A percentile compares a stretch with the other conserved stretches of the same genome.
Evolutionary conservation across 345 rosid genomes (phyloP).

Genomic region (Salix arbutifolia): DNA sequence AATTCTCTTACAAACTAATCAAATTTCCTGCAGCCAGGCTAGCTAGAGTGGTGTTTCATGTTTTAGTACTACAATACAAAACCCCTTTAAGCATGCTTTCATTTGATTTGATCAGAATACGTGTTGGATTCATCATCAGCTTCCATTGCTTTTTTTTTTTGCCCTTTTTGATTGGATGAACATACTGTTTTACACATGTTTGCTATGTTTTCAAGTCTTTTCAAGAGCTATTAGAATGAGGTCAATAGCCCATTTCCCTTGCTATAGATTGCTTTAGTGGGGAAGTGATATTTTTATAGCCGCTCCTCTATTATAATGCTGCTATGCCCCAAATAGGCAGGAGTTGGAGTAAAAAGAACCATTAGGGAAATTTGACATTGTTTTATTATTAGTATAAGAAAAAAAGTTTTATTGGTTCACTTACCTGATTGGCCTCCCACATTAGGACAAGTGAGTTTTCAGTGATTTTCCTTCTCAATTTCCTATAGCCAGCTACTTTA

Average conservation of each 20-base stretch:
- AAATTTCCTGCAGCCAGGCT: not conserved
- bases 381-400: not conserved
- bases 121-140: conserved; percentile 51
- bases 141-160: conserved; percentile 31
- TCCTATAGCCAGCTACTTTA: not conserved
- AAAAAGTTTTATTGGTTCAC: not conserved
- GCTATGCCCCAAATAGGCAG: not conserved
- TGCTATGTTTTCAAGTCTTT: conserved; percentile 17
- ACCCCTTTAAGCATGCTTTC: not conserved
- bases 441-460: not conserved
- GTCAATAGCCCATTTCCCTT: not conserved
- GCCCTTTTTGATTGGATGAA: conserved; percentile 17
- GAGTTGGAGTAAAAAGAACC: not conserved
- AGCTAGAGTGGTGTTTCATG: not conserved
- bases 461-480: not conserved
- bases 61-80: not conserved
- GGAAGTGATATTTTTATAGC: not conserved
- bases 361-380: not conserved
- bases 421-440: not conserved
- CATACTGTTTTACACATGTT: conserved; percentile 3
- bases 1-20: not conserved
- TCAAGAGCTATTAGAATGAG: not conserved
- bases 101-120: conserved; percentile 25
- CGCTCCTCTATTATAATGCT: not conserved
- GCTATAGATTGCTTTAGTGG: not conserved